phyloP scores from a whole-genome alignment of 805 yeast genomes.

The Saturnispora silvae region DNA sequence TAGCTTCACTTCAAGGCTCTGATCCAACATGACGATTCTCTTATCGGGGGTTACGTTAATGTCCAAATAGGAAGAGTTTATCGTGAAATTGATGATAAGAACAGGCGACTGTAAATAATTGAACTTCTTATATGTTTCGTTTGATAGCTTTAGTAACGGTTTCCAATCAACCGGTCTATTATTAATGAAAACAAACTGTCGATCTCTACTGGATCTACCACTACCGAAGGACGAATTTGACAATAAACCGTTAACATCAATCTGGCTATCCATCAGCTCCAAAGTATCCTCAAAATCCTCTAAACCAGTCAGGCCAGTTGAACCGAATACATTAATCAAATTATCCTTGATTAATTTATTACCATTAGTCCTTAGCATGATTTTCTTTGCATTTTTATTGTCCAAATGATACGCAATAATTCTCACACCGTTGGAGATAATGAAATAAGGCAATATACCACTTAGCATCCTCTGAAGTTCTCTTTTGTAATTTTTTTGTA shows the following conservation, averaged over 20 bases:
- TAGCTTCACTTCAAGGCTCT: slow-evolving; percentile 41
- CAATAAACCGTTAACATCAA: slow-evolving; percentile 46
- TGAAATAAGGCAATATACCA: slow-evolving; percentile 55
- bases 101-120: slow-evolving; percentile 70
- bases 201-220: slow-evolving; percentile 60
- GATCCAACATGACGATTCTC: slow-evolving; percentile 54
- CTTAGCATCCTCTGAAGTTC: slow-evolving; percentile 64
- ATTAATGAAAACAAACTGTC: slow-evolving; percentile 70
- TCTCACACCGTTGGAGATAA: slow-evolving; percentile 48
- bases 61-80: slow-evolving; percentile 51
- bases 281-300: slow-evolving; percentile 36
- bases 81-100: slow-evolving; percentile 46
- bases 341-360: slow-evolving; percentile 39
- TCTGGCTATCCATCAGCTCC: slow-evolving; percentile 25
- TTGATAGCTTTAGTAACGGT: slow-evolving; percentile 45
- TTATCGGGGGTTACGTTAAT: slow-evolving; percentile 91
- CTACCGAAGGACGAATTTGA: slow-evolving; percentile 74
- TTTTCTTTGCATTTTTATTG: slow-evolving; percentile 35
- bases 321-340: slow-evolving; percentile 60
- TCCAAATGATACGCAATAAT: slow-evolving; percentile 49
- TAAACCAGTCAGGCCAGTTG: slow-evolving; percentile 50
- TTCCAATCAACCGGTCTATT: slow-evolving; percentile 60
- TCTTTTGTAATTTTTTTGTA: slow-evolving; percentile 52
- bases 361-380: slow-evolving; percentile 53
- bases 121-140: slow-evolving; percentile 62